phyloP scores from a whole-genome alignment of 768 basidiomycete species.

The Lactifluus rugatus region DNA sequence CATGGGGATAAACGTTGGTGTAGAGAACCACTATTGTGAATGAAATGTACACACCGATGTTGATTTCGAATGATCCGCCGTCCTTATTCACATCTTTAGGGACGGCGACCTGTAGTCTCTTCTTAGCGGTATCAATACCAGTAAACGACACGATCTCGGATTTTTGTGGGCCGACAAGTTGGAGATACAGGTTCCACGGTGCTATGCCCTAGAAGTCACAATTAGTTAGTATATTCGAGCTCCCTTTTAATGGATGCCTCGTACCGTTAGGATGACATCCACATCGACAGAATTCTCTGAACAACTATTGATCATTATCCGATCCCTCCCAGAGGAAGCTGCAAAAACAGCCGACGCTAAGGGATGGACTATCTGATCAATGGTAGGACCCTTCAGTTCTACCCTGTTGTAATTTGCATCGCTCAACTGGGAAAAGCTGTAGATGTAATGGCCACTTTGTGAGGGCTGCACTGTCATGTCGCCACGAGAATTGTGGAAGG shows the following conservation, averaged over 20 bases:
- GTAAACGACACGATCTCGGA: constrained; percentile 49
- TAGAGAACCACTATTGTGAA: background rate
- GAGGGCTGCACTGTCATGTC: constrained; percentile 82
- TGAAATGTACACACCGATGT: constrained; percentile 43
- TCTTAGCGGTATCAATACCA: constrained; percentile 45
- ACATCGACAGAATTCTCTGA: constrained; percentile 66
- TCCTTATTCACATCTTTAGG: constrained; percentile 54
- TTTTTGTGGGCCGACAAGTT: constrained; percentile 63
- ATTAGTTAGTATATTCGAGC: background rate
- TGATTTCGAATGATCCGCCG: constrained; percentile 73
- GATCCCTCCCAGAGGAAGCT: constrained; percentile 35
- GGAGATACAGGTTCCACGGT: constrained; percentile 82
- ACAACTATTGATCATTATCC: constrained; percentile 61
- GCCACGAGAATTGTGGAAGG: constrained; percentile 60
- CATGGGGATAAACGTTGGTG: constrained; percentile 14
- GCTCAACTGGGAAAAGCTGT: constrained; percentile 68
- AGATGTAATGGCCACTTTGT: constrained; percentile 80
- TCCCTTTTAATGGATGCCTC: constrained; percentile 23
- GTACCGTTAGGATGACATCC: constrained; percentile 71
- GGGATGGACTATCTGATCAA: constrained; percentile 86
- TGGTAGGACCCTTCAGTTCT: constrained; percentile 62
- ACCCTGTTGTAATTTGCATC: constrained; percentile 79
- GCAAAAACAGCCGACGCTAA: constrained; percentile 70
- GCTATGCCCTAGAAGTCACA: constrained; percentile 56
- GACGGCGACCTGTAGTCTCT: constrained; percentile 55